Evolutionary conservation across 176 grass and related monocot genomes (phyloP), one percentile per base, ranked within the genome.

Genomic region (Aegilops longissima): DNA sequence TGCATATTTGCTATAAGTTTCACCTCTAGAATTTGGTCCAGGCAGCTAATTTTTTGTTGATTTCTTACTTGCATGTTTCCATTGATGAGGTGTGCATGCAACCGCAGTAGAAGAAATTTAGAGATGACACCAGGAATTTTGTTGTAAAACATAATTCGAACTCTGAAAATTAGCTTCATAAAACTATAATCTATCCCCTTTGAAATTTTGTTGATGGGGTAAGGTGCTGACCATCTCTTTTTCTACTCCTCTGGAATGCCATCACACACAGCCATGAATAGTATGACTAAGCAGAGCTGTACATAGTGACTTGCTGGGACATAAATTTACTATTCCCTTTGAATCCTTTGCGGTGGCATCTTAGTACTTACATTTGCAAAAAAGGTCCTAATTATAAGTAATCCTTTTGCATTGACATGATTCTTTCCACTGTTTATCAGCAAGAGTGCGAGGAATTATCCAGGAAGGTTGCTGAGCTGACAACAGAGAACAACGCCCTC

Each of bases 381-480:
- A 29, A 68, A 9, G 31, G 2, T 24, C 27, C 27, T 62, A 9
- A 38, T 90, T 52, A 35, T 17, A 68, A 39, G n/a, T 21, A 24
- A 61, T 47, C 14, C 20, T 5, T 64, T 18, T 70, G 74, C 49
- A 34, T 77, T 77, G 17, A 77, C 40, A 20, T 63, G 24, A 39
- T 69, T 77, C 0, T 5, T 45, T 11, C 49, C 25, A 42, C 31
- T 40, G 3, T 83, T 64, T 87, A 63, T 47, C 93, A 95, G 93
- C 93, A 93, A 93, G 93, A 95, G 87, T 95, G 93, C 11, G 93
- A 95, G 58, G 93, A 91, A 49, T 68, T 93, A 90, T 68, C 21
- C 44, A 66, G 44, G 80, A 95, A 83, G 81, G 93, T 92, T 56
- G 86, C 84, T 87, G 90, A 95, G 38, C 84, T 95, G 74, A 89